Evolutionary conservation across 495 filamentous ascomycete species (phyloP), one percentile per base, ranked within the genome.

Genomic region (Aspergillus nidulans): DNA sequence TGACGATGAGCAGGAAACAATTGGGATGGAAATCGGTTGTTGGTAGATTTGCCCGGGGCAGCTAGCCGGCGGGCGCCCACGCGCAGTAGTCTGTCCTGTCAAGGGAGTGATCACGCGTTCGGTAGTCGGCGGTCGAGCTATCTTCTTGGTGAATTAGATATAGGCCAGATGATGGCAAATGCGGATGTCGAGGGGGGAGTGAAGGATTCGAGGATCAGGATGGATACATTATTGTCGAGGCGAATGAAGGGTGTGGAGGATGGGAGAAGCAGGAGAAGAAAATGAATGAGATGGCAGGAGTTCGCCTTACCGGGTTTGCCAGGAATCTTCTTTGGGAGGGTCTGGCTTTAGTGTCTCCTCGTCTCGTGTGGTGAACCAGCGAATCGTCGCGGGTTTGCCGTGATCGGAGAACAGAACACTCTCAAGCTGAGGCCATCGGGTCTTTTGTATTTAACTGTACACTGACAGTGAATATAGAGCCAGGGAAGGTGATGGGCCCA

Each of bases 151-250:
- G 47, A 56, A 56, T 56, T 56, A 62, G 53, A 41, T 47, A 48
- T 52, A 48, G 51, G 59, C 42, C 28, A 52, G 40, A 52, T 23
- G 28, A 41, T 41, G 24, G 25, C 21, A 48, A 41, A 12, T 38
- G 39, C 52, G 46, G 55, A 56, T 41, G 51, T 40, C 25, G 49
- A 52, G 44, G 58, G 52, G 55, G 56, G 61, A 57, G 58, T 34
- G 42, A 57, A 50, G 50, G 52, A 45, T 43, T 53, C 39, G 46
- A 52, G 43, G 39, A 68, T 66, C 57, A 64, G 64, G 61, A 63
- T 70, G 66, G 60, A 61, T 59, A 59, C 63, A 58, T 66, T 63
- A 56, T 66, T 62, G 64, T 63, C 57, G 60, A 53, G 32, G 47
- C 47, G 32, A 56, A 54, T 42, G 53, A 56, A 41, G 45, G 43